Conservation (phyloP, 2,329 filamentous ascomycete genomes). For the Trichoderma sp. region DNA sequence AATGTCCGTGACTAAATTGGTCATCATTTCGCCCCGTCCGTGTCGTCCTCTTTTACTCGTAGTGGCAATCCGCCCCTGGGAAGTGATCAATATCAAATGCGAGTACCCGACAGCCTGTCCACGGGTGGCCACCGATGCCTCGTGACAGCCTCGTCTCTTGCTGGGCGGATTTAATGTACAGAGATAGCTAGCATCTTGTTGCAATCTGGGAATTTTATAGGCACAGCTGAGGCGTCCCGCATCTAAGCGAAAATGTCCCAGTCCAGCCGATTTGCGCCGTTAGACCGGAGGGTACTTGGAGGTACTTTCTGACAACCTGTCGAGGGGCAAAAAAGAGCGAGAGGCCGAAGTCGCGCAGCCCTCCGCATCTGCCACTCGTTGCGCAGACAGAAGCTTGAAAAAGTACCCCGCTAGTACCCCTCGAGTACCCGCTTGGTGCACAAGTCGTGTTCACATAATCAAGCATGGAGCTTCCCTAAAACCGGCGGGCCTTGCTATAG, state of each 20-base stretch:
- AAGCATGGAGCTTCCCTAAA: slow-evolving; percentile 13
- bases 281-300: background rate
- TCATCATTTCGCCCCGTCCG: background rate
- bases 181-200: background rate
- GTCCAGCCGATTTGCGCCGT: slow-evolving; percentile 10
- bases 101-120: background rate
- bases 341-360: background rate
- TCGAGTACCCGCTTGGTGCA: background rate
- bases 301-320: background rate
- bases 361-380: background rate
- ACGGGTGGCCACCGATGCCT: background rate
- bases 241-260: slow-evolving; percentile 6
- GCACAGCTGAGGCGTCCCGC: background rate
- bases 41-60: background rate
- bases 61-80: background rate
- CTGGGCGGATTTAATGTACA: background rate
- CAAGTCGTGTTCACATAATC: slow-evolving; percentile 4
- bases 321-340: slow-evolving; percentile 6
- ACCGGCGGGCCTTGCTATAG: slow-evolving; percentile 7
- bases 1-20: background rate
- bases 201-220: background rate
- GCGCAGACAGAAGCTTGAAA: background rate
- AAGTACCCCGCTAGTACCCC: background rate
- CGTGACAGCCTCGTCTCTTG: background rate
- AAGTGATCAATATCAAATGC: background rate